phyloP scores from a whole-genome alignment of 164 flowering plant species.

The Stephania yunnanensis region DNA sequence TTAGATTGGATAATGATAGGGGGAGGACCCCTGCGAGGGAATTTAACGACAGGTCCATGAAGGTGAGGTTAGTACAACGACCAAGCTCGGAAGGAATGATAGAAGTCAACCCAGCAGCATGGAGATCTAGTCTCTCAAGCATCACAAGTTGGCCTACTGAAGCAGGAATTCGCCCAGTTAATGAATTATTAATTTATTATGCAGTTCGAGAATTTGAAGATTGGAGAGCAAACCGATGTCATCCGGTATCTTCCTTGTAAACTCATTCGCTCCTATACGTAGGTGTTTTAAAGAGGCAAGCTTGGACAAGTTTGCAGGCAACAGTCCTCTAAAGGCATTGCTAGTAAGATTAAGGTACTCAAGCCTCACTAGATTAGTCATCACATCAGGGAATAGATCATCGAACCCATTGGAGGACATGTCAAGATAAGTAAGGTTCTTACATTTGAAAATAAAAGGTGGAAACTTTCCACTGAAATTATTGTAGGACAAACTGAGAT shows the following conservation, averaged over 20 bases:
- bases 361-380: slow-evolving; percentile 18
- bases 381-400: neutral
- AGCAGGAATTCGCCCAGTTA: slow-evolving; percentile 35
- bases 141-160: slow-evolving; percentile 32
- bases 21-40: slow-evolving; percentile 24
- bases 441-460: slow-evolving; percentile 27
- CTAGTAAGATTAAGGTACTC: slow-evolving; percentile 21
- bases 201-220: slow-evolving; percentile 27
- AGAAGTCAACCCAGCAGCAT: slow-evolving; percentile 21
- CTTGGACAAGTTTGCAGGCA: slow-evolving; percentile 22
- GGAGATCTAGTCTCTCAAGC: slow-evolving; percentile 29
- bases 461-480: slow-evolving; percentile 24
- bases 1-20: slow-evolving; percentile 21
- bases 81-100: slow-evolving; percentile 40
- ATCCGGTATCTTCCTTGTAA: slow-evolving; percentile 27
- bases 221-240: slow-evolving; percentile 22
- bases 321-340: slow-evolving; percentile 26
- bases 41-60: slow-evolving; percentile 28
- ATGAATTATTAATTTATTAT: slow-evolving; percentile 22
- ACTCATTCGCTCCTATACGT: slow-evolving; percentile 17
- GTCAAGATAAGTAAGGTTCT: slow-evolving; percentile 32
- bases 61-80: slow-evolving; percentile 28
- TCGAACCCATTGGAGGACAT: slow-evolving; percentile 13
- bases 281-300: slow-evolving; percentile 22
- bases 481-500: slow-evolving; percentile 25